Percentiles rank a stretch among this genome's conserved stretches.
These are phyloP conservation scores for Ormosia semicastrata DNA, from an alignment of 306 rosid species.

Conservation along the genomic window DNA sequence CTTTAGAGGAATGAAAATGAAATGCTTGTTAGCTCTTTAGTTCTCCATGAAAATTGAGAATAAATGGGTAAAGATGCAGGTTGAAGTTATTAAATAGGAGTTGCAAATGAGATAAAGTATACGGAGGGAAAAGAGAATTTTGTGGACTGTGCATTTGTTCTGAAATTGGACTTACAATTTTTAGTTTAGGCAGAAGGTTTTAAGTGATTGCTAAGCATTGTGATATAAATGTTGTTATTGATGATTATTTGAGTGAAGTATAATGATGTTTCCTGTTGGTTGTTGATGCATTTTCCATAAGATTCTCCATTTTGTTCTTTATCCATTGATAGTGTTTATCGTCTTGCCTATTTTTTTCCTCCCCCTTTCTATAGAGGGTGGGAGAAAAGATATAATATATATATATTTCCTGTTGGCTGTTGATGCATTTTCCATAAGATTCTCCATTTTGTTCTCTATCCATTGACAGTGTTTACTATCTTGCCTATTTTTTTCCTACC, in stretches of 20 bases:
- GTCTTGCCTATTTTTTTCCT: neutral
- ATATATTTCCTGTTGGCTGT: neutral
- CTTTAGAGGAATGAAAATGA: neutral
- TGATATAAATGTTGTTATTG: constrained; percentile 17
- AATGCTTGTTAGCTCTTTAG: neutral
- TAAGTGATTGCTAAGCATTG: neutral
- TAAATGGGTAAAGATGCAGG: neutral
- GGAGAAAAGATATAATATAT: constrained; percentile 9
- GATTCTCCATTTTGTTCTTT: neutral
- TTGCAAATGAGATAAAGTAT: neutral
- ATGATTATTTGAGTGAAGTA: constrained; percentile 9
- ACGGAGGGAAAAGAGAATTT: neutral
- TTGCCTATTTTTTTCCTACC: neutral
- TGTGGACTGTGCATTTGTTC: constrained; percentile 32
- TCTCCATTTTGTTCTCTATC: neutral
- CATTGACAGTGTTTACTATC: neutral
- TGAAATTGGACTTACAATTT: neutral
- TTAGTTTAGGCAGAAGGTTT: neutral
- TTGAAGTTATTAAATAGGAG: constrained; percentile 11
- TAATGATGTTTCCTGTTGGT: neutral
- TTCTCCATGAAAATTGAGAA: neutral
- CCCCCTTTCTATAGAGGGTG: neutral
- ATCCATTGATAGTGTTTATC: neutral
- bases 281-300: constrained; percentile 8
- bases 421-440: constrained; percentile 6